Evolutionary conservation across 2,329 filamentous ascomycete species (phyloP).

Genomic region (Metarhizium sp.): DNA sequence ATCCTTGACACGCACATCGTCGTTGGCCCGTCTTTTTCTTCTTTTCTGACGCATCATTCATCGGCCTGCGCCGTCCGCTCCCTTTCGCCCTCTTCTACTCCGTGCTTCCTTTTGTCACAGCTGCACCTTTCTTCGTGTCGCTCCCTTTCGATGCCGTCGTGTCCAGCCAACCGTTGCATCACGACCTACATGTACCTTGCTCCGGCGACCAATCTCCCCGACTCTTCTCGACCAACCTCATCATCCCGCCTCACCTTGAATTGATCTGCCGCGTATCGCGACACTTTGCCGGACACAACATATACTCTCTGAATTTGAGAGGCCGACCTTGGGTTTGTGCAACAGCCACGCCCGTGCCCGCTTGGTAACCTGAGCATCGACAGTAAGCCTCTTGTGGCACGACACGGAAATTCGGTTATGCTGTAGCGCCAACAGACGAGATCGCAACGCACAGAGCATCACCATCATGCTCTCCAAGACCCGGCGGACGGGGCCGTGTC

Average conservation of each 20-base stretch:
- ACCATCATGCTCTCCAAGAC: slow-evolving; percentile 29
- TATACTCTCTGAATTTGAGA: background rate
- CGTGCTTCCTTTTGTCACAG: background rate
- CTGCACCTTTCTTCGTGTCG: background rate
- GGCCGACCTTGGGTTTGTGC: background rate
- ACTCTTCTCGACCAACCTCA: background rate
- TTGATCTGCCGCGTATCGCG: background rate
- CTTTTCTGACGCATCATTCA: background rate
- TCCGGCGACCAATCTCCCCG: background rate
- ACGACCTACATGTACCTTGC: background rate
- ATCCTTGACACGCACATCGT: background rate
- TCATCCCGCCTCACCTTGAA: background rate
- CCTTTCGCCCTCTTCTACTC: background rate
- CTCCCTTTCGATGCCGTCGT: background rate
- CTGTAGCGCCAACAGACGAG: slow-evolving; percentile 8
- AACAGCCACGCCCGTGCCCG: background rate
- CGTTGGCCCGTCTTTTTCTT: background rate
- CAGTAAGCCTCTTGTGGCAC: background rate
- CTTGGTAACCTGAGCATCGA: background rate
- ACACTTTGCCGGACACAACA: background rate
- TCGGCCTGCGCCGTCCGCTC: background rate
- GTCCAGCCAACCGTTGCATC: background rate
- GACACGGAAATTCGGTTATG: slow-evolving; percentile 5
- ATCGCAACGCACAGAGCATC: slow-evolving; percentile 1
- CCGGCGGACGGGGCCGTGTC: slow-evolving; percentile 24